Conservation (phyloP, 129 eudicot species). For the Flaveria linearis region DNA sequence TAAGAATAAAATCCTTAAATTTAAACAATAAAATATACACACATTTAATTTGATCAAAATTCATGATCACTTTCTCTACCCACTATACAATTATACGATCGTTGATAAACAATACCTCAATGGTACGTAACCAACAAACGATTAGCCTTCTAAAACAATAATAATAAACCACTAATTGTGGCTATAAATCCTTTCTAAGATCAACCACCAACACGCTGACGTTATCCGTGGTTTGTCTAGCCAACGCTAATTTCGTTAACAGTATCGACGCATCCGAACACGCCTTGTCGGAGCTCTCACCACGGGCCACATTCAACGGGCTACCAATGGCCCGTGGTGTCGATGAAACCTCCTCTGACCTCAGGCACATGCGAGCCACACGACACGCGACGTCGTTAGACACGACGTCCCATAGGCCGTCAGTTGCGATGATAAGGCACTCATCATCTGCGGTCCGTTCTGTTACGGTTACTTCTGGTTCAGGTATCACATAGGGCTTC, state of each 20-base stretch:
- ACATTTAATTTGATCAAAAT: too few relatives aligned
- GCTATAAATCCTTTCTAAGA: constrained; percentile 48
- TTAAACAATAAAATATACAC: too few relatives aligned
- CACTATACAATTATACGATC: background rate
- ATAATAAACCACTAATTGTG: background rate
- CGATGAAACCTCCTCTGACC: constrained; percentile 45
- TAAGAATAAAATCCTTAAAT: too few relatives aligned
- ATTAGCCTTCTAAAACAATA: background rate
- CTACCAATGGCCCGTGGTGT: constrained; percentile 55
- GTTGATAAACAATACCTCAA: background rate
- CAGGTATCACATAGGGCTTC: constrained; percentile 26
- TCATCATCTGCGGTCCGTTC: background rate
- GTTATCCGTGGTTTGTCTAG: constrained; percentile 77
- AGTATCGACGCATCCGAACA: constrained; percentile 88
- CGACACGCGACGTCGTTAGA: background rate
- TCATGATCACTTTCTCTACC: background rate
- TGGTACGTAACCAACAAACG: background rate
- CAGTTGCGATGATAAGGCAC: background rate
- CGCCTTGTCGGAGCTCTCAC: constrained; percentile 84
- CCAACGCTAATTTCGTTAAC: constrained; percentile 86
- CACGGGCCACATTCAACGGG: constrained; percentile 36
- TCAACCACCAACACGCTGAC: constrained; percentile 87
- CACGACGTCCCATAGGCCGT: constrained; percentile 3
- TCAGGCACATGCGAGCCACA: constrained; percentile 41
- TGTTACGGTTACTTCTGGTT: constrained; percentile 3